These are phyloP conservation scores for Xylariaceae sp. DNA, from an alignment of 2,329 filamentous ascomycete species.

Conservation along the genomic window DNA sequence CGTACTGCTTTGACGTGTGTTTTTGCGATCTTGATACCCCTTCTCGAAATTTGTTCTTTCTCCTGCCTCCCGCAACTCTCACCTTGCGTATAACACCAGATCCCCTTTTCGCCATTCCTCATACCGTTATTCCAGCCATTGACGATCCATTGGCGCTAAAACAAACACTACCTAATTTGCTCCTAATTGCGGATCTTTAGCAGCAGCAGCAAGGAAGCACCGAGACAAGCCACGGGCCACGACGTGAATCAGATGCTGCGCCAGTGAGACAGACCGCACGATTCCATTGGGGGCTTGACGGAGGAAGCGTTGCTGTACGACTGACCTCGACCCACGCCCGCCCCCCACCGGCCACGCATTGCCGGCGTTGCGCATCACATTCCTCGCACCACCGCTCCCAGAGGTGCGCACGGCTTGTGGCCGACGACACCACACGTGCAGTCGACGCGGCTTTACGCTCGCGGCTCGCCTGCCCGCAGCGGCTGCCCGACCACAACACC, in stretches of 20 bases:
- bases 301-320: not conserved
- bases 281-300: conserved; percentile 7
- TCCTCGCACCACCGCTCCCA: not conserved
- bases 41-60: no score
- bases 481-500: conserved; percentile 10
- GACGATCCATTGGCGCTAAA: no score
- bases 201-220: not conserved
- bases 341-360: not conserved
- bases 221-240: conserved; percentile 5
- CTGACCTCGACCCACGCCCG: conserved; percentile 8
- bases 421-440: conserved; percentile 4
- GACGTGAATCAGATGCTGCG: conserved; percentile 11
- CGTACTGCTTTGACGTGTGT: no score
- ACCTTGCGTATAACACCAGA: no score
- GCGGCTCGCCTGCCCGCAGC: conserved; percentile 17
- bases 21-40: no score
- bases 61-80: no score
- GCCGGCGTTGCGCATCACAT: not conserved
- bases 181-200: conserved; percentile 10
- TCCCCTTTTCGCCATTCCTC: no score
- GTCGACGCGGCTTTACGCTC: not conserved
- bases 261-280: conserved; percentile 8
- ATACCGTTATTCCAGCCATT: no score
- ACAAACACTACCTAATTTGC: not conserved
- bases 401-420: not conserved